phyloP scores from a whole-genome alignment of 306 rosid genomes.

The Biancaea sappan region DNA sequence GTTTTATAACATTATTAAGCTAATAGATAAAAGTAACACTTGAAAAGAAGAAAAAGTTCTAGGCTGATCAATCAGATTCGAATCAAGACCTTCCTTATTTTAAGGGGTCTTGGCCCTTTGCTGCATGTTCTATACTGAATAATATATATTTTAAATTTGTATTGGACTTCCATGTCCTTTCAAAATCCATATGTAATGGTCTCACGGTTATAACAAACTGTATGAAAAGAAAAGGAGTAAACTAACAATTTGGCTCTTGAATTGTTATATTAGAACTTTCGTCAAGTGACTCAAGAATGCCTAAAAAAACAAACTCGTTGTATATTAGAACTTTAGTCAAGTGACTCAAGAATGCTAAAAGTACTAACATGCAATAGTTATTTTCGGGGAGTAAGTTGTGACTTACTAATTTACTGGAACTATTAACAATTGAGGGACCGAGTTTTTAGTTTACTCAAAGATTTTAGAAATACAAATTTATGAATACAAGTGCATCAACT shows the following conservation, averaged over 20 bases:
- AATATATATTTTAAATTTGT: not conserved
- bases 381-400: too few relatives aligned
- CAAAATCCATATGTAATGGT: not conserved
- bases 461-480: not conserved
- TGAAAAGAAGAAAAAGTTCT: not conserved
- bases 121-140: too few relatives aligned
- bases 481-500: not conserved
- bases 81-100: not conserved
- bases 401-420: too few relatives aligned
- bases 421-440: too few relatives aligned
- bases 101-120: not conserved
- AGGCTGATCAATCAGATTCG: conserved; percentile 3
- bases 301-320: too few relatives aligned
- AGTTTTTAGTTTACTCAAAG: too few relatives aligned
- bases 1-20: not conserved
- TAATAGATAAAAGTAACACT: not conserved
- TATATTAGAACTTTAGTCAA: too few relatives aligned
- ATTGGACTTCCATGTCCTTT: not conserved
- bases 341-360: too few relatives aligned
- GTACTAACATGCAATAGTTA: too few relatives aligned
- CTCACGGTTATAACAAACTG: not conserved
- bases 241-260: too few relatives aligned
- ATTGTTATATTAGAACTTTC: too few relatives aligned
- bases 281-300: too few relatives aligned
- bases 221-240: not conserved